A percentile compares a stretch with the other conserved stretches of the same genome.
Evolutionary conservation across 306 rosid species (phyloP).

Genomic region (Trichosanthes truncata): DNA sequence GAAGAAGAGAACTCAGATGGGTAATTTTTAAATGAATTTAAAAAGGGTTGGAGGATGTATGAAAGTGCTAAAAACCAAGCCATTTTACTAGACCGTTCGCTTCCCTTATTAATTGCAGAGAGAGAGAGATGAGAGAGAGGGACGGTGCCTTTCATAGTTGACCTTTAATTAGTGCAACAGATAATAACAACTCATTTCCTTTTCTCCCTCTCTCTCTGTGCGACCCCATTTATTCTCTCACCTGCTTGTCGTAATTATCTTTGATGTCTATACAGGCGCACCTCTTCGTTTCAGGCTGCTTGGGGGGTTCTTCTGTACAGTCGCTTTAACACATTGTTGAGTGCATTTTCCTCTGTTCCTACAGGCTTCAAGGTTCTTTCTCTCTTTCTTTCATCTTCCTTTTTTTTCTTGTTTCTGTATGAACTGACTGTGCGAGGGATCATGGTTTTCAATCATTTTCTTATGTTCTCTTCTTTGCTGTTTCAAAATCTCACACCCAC

Average conservation of each 20-base stretch:
- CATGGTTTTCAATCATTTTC: neutral
- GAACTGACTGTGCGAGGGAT: neutral
- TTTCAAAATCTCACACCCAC: neutral
- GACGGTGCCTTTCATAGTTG: slow-evolving; percentile 9
- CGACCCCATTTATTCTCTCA: slow-evolving; percentile 3
- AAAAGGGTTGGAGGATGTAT: neutral
- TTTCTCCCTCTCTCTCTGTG: neutral
- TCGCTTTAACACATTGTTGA: neutral
- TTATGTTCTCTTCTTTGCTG: neutral
- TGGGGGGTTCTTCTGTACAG: neutral
- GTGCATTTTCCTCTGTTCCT: neutral
- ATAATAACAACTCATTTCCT: slow-evolving; percentile 6
- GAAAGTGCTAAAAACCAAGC: neutral
- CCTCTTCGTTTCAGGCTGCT: neutral
- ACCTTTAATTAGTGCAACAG: slow-evolving; percentile 6
- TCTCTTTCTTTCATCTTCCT: neutral
- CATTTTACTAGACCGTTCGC: slow-evolving; percentile 2
- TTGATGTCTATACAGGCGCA: neutral
- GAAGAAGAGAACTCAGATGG: neutral
- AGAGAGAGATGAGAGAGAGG: neutral
- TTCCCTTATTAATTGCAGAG: slow-evolving; percentile 10
- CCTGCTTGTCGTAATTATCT: neutral
- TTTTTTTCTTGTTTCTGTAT: neutral
- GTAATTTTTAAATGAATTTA: neutral
- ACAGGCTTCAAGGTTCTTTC: neutral